A percentile compares a stretch with the other conserved stretches of the same genome.
phyloP scores from a whole-genome alignment of 257 asterid genomes.

The Solanum ahanhuiri region DNA sequence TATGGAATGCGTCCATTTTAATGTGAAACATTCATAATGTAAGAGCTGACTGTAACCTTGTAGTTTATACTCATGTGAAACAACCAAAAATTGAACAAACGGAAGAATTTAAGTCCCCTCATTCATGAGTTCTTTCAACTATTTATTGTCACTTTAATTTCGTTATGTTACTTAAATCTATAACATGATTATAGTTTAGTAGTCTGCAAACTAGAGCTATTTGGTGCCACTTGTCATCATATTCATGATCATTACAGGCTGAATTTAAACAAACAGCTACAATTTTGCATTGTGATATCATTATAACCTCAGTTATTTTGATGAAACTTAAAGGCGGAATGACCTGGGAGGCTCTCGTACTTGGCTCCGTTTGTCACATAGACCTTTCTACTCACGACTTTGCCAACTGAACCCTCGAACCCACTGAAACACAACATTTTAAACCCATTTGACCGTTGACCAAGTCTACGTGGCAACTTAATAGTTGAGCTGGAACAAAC shows the following conservation, averaged over 20 bases:
- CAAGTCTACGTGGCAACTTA: no score
- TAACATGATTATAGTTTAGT: neutral
- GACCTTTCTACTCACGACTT: no score
- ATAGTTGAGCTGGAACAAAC: no score
- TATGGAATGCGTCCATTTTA: neutral
- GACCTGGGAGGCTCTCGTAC: no score
- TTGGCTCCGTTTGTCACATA: no score
- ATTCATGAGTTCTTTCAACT: neutral
- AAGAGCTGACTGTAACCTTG: neutral
- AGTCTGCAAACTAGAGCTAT: neutral
- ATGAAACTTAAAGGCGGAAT: no score
- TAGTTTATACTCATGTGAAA: neutral
- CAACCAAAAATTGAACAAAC: neutral
- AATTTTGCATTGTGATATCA: neutral
- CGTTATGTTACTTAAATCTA: no score
- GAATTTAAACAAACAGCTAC: neutral
- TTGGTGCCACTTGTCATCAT: neutral
- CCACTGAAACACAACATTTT: no score
- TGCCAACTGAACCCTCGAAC: no score
- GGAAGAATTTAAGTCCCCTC: neutral
- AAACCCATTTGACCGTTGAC: no score
- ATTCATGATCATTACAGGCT: neutral
- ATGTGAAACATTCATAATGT: neutral
- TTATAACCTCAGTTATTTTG: neutral
- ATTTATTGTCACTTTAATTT: neutral